Evolutionary conservation across 2,329 filamentous ascomycete genomes (phyloP), one percentile per base, ranked within the genome.

Genomic region (Tolypocladium album): DNA sequence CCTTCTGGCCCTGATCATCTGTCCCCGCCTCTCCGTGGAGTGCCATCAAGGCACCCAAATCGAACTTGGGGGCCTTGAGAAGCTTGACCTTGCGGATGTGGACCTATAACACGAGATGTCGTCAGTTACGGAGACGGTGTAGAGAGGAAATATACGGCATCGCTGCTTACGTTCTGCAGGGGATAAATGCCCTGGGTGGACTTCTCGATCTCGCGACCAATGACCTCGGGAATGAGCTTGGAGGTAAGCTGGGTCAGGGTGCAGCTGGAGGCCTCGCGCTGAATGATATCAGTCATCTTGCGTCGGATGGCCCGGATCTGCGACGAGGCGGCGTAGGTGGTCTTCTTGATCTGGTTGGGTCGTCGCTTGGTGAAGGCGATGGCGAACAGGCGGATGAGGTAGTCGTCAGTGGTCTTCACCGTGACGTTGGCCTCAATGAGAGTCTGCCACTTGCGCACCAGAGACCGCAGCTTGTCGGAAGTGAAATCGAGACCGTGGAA

Each of bases 21-120:
- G 90, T 92, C 74, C 86, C 88, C 65, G 92, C 95, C 86, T 99
- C 94, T 81, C 94, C 94, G 84, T 99, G 94, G 72, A 99, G 88
- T 78, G 89, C 89, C 79, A 99, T 88, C 70, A 99, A 87, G 71
- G 90, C 89, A 80, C 94, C 94, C 68, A 99, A 89, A 76, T 99
- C 94, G 84, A 99, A 97, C 86, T 99, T 99, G 76, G 94, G 94
- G 68, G 88, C 80, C 88, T 99, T 99, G 71, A 99, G 85, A 71
- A 99, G 90, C 88, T 99, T 99, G 75, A 99, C 93, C 88, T 99
- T 99, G 81, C 94, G 92, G 81, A 99, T 96, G 85, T 99, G 94
- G 74, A 97, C 92, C 92, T 97, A 71, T 12, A 65, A 45, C 58
- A 27, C n/a, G 64, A 31, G 60, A 27, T n/a, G 4, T 6, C n/a